These are phyloP conservation scores for Euptelea pleiosperma DNA, from an alignment of 164 flowering plant genomes.

Conservation along the genomic window DNA sequence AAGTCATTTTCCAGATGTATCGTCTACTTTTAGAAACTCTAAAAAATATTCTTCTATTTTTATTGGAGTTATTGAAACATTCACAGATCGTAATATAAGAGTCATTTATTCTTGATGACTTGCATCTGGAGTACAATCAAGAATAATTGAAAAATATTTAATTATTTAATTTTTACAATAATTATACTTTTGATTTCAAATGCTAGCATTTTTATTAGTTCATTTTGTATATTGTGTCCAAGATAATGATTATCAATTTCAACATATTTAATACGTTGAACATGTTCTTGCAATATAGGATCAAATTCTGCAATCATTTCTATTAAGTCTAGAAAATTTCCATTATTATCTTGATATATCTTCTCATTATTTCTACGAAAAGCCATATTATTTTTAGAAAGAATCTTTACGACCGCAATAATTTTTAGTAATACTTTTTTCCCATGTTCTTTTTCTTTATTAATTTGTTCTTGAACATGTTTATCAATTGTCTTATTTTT, in stretches of 20 bases:
- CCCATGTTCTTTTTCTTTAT: background rate
- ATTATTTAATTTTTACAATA: background rate
- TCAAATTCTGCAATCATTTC: too few relatives aligned
- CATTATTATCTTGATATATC: background rate
- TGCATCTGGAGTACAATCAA: background rate
- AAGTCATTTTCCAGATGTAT: too few relatives aligned
- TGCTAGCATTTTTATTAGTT: background rate
- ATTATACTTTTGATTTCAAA: background rate
- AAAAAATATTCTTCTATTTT: too few relatives aligned
- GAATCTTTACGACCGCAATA: too few relatives aligned
- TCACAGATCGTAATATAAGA: background rate
- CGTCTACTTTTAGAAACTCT: too few relatives aligned
- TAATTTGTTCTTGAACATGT: background rate
- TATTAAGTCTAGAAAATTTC: background rate
- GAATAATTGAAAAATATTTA: too few relatives aligned
- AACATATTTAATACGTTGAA: background rate
- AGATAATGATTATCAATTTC: background rate
- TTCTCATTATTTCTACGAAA: background rate
- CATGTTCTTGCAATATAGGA: background rate
- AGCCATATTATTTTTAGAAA: background rate
- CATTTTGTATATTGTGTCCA: background rate
- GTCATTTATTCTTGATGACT: background rate
- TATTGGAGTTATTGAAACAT: background rate
- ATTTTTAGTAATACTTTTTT: background rate
- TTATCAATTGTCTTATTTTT: background rate